Conservation (phyloP, 2,329 filamentous ascomycete genomes). For the Aureobasidium melanogenum region DNA sequence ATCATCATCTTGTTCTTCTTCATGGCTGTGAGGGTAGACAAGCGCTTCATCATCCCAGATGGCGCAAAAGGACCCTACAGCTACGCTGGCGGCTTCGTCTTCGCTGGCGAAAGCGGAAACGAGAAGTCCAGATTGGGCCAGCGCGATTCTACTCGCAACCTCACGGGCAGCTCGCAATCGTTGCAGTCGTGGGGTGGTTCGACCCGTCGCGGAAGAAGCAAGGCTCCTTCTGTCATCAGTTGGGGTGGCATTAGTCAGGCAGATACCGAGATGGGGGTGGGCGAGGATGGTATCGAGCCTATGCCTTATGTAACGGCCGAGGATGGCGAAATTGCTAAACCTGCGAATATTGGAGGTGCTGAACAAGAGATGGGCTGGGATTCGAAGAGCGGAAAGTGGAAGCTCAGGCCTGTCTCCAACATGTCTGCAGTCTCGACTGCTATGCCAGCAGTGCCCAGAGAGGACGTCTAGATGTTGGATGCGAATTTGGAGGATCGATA, state of each 20-base stretch:
- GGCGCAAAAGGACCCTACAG: slow-evolving; percentile 47
- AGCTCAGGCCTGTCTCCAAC: slow-evolving; percentile 18
- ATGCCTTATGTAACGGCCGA: slow-evolving; percentile 19
- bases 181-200: slow-evolving; percentile 7
- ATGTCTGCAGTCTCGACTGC: background rate
- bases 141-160: slow-evolving; percentile 17
- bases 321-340: background rate
- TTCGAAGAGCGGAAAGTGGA: slow-evolving; percentile 21
- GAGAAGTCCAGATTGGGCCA: slow-evolving; percentile 20
- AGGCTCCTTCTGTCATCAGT: slow-evolving; percentile 15
- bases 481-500: background rate
- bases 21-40: slow-evolving; percentile 60
- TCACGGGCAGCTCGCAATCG: slow-evolving; percentile 15
- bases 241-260: slow-evolving; percentile 22
- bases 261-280: slow-evolving; percentile 17
- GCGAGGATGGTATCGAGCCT: slow-evolving; percentile 22
- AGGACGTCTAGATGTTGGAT: background rate
- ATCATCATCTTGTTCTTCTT: slow-evolving; percentile 61
- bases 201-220: background rate
- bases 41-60: slow-evolving; percentile 65
- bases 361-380: slow-evolving; percentile 24
- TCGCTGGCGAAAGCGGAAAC: slow-evolving; percentile 21
- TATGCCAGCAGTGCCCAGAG: background rate
- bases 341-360: slow-evolving; percentile 12
- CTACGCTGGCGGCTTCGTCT: slow-evolving; percentile 13